These are phyloP conservation scores for Scorias spongiosa DNA, from an alignment of 2,329 filamentous ascomycete species.

Conservation along the genomic window DNA sequence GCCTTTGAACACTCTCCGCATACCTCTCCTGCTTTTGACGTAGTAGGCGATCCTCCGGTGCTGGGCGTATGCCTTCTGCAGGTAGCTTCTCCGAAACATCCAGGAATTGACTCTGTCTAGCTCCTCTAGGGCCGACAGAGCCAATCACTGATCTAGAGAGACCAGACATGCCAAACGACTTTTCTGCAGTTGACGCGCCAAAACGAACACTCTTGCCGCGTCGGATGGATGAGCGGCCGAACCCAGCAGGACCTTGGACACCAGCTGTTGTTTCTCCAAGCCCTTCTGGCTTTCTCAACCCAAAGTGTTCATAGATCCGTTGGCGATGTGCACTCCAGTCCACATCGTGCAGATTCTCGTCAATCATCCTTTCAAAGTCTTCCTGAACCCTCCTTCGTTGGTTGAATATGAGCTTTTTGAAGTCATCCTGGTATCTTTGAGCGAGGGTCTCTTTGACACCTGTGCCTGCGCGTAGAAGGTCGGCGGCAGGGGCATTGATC, in stretches of 20 bases:
- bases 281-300: conserved; percentile 41
- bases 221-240: conserved; percentile 33
- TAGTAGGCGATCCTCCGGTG: conserved; percentile 58
- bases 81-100: conserved; percentile 33
- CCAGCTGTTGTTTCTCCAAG: conserved; percentile 18
- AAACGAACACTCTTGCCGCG: conserved; percentile 22
- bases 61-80: conserved; percentile 27
- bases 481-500: background rate
- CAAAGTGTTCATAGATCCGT: conserved; percentile 92
- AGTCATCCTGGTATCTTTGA: conserved; percentile 38
- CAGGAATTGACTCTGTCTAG: conserved; percentile 21
- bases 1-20: conserved; percentile 59
- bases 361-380: conserved; percentile 86
- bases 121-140: conserved; percentile 45
- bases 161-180: conserved; percentile 49
- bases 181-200: conserved; percentile 19
- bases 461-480: background rate
- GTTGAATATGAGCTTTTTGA: conserved; percentile 36
- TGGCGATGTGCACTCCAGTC: conserved; percentile 92
- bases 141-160: conserved; percentile 80
- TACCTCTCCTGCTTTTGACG: conserved; percentile 76
- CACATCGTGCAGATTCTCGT: conserved; percentile 75
- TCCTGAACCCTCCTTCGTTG: conserved; percentile 63
- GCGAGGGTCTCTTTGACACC: conserved; percentile 17
- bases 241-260: conserved; percentile 21